Percentiles rank a stretch among this genome's conserved stretches.
Evolutionary conservation across 1,284 basidiomycete species (phyloP).

Genomic region (Cutaneotrichosporon sp.): DNA sequence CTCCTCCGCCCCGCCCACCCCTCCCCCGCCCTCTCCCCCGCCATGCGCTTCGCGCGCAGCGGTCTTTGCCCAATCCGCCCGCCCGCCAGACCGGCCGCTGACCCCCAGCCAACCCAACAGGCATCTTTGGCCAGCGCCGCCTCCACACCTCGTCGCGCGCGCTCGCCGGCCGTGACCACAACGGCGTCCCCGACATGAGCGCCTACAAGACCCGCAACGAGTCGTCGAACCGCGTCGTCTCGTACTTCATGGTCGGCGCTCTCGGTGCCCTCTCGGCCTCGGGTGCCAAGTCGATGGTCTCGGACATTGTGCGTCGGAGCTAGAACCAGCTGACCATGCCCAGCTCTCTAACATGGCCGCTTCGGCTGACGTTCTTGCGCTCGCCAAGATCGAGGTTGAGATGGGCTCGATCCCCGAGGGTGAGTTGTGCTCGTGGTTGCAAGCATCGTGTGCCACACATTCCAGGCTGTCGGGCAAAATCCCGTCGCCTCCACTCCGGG

Average conservation of each 20-base stretch:
- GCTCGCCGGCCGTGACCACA: slow-evolving; percentile 46
- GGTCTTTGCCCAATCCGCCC: too few species aligned
- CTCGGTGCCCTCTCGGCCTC: slow-evolving; percentile 93
- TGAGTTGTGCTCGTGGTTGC: slow-evolving; percentile 58
- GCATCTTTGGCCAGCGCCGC: slow-evolving; percentile 62
- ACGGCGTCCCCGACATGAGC: slow-evolving; percentile 85
- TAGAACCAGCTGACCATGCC: too few species aligned
- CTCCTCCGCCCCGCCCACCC: too few species aligned
- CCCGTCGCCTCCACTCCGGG: not conserved
- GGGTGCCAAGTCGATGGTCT: slow-evolving; percentile 89
- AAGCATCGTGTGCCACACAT: not conserved
- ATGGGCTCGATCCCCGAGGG: slow-evolving; percentile 91
- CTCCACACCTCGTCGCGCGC: slow-evolving; percentile 60
- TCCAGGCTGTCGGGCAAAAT: not conserved
- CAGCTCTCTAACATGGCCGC: slow-evolving; percentile 95
- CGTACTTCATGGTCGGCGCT: slow-evolving; percentile 97
- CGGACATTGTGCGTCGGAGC: too few species aligned
- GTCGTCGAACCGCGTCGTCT: slow-evolving; percentile 77
- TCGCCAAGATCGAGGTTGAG: slow-evolving; percentile 98
- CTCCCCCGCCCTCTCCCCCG: too few species aligned
- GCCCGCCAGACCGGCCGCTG: too few species aligned
- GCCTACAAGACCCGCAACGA: slow-evolving; percentile 73
- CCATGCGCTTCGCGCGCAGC: too few species aligned
- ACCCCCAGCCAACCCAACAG: slow-evolving; percentile 55
- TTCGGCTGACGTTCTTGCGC: slow-evolving; percentile 94